A percentile compares a stretch with the other conserved stretches of the same genome.
These are phyloP conservation scores for Barnettozyma wickerhamii DNA, from an alignment of 805 yeast species.

Conservation along the genomic window DNA sequence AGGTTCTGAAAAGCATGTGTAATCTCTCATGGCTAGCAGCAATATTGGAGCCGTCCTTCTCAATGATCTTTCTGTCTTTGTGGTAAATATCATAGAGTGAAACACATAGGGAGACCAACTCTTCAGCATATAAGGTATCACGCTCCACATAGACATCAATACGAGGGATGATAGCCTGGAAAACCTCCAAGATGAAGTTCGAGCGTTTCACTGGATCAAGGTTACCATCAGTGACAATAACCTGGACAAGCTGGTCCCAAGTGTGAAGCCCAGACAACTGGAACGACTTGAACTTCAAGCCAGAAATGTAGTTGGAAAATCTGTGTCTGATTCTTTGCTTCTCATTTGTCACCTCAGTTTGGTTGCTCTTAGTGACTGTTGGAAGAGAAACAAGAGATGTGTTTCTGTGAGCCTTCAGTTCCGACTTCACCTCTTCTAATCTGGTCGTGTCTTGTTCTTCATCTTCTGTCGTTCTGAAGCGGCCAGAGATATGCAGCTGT, in stretches of 20 bases:
- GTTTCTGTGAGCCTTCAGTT: constrained; percentile 13
- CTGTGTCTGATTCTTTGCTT: constrained; percentile 27
- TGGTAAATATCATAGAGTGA: constrained; percentile 62
- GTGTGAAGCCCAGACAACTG: constrained; percentile 67
- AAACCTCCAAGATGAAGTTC: constrained; percentile 67
- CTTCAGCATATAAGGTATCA: constrained; percentile 66
- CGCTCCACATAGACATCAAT: constrained; percentile 68
- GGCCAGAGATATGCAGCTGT: constrained; percentile 18
- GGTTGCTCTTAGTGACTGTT: constrained; percentile 20
- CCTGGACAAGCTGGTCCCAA: constrained; percentile 80
- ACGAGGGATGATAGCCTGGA: constrained; percentile 72
- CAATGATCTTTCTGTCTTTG: constrained; percentile 34
- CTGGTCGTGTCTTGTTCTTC: constrained; percentile 16
- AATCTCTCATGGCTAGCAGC: constrained; percentile 50
- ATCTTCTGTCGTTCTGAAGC: constrained; percentile 17
- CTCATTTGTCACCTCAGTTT: constrained; percentile 22
- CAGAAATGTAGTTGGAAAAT: constrained; percentile 42
- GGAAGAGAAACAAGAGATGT: constrained; percentile 14
- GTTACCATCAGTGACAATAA: constrained; percentile 61
- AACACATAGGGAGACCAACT: constrained; percentile 71
- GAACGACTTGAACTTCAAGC: constrained; percentile 41
- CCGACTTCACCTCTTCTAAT: constrained; percentile 14
- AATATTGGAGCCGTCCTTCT: constrained; percentile 28
- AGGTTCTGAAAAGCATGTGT: constrained; percentile 66
- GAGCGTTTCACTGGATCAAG: constrained; percentile 42